A percentile compares a stretch with the other conserved stretches of the same genome.
phyloP scores from a whole-genome alignment of 495 filamentous ascomycete genomes.

The Parachaetomium inaequale region DNA sequence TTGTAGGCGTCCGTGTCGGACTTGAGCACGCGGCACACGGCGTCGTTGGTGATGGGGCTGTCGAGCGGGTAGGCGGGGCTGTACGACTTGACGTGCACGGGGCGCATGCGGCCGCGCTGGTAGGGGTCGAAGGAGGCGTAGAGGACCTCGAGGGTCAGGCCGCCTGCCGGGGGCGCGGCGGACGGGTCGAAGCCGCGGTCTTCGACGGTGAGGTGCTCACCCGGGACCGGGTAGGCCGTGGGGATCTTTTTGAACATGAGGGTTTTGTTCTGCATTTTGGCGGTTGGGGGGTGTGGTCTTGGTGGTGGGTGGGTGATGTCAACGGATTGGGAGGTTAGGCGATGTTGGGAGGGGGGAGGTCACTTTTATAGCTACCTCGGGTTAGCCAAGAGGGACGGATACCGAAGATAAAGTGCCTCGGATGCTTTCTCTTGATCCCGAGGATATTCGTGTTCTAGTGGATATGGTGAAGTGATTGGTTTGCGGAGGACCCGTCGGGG shows the following conservation, averaged over 20 bases:
- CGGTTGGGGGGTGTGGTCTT: neutral
- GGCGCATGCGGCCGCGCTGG: slow-evolving; percentile 67
- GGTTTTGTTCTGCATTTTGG: slow-evolving; percentile 60
- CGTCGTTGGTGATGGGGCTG: slow-evolving; percentile 54
- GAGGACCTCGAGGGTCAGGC: slow-evolving; percentile 67
- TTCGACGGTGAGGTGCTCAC: slow-evolving; percentile 72
- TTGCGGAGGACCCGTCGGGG: no score
- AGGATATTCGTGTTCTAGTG: no score
- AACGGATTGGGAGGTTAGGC: no score
- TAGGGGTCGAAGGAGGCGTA: slow-evolving; percentile 88
- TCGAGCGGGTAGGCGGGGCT: slow-evolving; percentile 53
- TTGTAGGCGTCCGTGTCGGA: slow-evolving; percentile 59
- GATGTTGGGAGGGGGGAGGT: no score
- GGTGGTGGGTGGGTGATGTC: no score
- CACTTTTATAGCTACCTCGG: no score
- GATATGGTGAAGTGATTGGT: no score
- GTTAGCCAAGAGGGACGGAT: no score
- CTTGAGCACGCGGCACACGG: slow-evolving; percentile 62
- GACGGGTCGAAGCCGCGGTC: slow-evolving; percentile 61
- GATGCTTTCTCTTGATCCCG: no score
- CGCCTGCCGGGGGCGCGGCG: slow-evolving; percentile 61
- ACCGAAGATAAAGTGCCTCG: no score
- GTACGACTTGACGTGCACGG: slow-evolving; percentile 57
- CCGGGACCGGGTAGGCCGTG: slow-evolving; percentile 61
- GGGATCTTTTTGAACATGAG: slow-evolving; percentile 76